Evolutionary conservation across 2,329 filamentous ascomycete species (phyloP).

Genomic region (Xylaria sp.): DNA sequence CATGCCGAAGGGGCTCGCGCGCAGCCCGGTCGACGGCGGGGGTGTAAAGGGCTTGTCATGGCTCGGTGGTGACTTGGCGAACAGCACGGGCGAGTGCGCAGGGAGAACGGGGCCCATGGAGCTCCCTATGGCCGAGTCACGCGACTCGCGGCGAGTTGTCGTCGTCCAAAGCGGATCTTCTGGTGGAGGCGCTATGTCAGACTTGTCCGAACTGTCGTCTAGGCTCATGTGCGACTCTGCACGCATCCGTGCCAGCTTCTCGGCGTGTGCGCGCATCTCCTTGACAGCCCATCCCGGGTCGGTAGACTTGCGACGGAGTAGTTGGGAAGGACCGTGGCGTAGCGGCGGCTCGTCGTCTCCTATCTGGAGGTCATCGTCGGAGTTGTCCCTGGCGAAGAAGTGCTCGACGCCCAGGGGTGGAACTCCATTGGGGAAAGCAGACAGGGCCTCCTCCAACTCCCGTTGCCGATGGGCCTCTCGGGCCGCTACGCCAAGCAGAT

Average conservation of each 20-base stretch:
- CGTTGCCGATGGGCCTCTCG: constrained; percentile 80
- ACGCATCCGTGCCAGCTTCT: constrained; percentile 67
- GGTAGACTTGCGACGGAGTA: constrained; percentile 68
- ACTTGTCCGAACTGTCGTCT: constrained; percentile 46
- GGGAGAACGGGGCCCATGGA: constrained; percentile 42
- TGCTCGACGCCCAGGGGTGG: constrained; percentile 77
- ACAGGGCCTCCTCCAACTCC: constrained; percentile 78
- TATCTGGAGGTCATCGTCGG: constrained; percentile 62
- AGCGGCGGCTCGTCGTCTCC: constrained; percentile 54
- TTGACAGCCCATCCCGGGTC: constrained; percentile 79
- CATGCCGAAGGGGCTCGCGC: constrained; percentile 55
- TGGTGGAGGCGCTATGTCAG: constrained; percentile 47
- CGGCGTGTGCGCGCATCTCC: constrained; percentile 82
- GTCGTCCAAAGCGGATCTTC: constrained; percentile 50
- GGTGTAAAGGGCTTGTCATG: constrained; percentile 41
- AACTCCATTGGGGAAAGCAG: constrained; percentile 78
- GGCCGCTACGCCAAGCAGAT: constrained; percentile 82
- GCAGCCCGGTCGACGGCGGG: constrained; percentile 55
- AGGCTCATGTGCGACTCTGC: constrained; percentile 51
- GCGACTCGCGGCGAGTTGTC: constrained; percentile 43
- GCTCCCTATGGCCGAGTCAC: constrained; percentile 43
- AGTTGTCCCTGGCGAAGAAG: constrained; percentile 74
- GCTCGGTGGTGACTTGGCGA: constrained; percentile 38
- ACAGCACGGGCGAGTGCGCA: constrained; percentile 43
- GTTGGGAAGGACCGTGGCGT: constrained; percentile 53